Base-by-base conservation (phyloP, 192 early-diverging fungal species). In the Lunasporangiospora selenospora region DNA sequence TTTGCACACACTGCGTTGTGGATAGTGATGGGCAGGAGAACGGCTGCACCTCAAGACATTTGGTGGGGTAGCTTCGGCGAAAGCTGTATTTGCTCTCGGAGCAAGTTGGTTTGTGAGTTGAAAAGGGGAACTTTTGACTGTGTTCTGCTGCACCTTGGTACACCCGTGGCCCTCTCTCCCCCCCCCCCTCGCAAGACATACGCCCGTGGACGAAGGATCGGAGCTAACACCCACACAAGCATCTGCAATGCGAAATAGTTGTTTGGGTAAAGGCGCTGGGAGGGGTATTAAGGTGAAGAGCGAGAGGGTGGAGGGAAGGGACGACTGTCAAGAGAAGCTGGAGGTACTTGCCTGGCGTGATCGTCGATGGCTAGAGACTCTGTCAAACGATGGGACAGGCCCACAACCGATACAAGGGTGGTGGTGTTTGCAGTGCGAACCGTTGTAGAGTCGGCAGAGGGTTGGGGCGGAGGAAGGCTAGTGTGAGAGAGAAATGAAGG, bases 61-160 rank as follows among this genome's bases (percentile, higher is more conserved):
- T n/a, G n/a, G n/a, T n/a, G n/a, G n/a, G n/a, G n/a, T n/a, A n/a
- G n/a, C n/a, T n/a, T n/a, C n/a, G n/a, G n/a, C n/a, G n/a, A n/a
- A n/a, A n/a, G n/a, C n/a, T n/a, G n/a, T n/a, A n/a, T n/a, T n/a
- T 19, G 37, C 15, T 38, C 29, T 50, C 30, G 48, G 48, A 13
- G 21, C 10, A 53, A 38, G 51, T 53, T 53, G 51, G 8, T 24
- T 53, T 53, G 51, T 53, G 51, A 53, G 51, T 53, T 53, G 18
- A 53, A 53, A 53, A 36, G 21, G 51, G 51, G 36, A 37, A 38
- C 15, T 53, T 53, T 53, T 23, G 11, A 19, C 18, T 23, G 33
- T 6, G 37, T 38, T 38, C 15, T 15, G 48, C n/a, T 27, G 33
- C 30, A 50, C 30, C 26, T 32, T 21, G 19, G 21, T 16, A 3